phyloP scores from a whole-genome alignment of 2,329 filamentous ascomycete species.

The Ascochyta viciae-villosae region DNA sequence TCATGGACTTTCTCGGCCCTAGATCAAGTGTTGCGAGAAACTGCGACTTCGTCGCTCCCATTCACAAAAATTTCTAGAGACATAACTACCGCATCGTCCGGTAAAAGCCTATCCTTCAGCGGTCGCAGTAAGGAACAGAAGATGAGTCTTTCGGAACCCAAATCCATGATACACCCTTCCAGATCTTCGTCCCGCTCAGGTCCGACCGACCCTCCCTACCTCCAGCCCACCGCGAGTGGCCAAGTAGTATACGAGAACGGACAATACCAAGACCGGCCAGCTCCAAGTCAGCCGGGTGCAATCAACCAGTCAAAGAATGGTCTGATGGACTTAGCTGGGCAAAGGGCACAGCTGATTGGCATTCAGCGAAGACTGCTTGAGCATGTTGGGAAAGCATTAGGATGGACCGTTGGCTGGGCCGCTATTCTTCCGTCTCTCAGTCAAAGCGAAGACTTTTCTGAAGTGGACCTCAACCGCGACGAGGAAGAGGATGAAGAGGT shows the following conservation, averaged over 20 bases:
- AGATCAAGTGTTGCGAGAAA: slow-evolving; percentile 79
- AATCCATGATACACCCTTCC: slow-evolving; percentile 74
- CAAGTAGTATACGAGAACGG: slow-evolving; percentile 51
- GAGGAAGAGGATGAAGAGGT: slow-evolving; percentile 20
- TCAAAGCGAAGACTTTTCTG: slow-evolving; percentile 41
- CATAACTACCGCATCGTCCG: slow-evolving; percentile 36
- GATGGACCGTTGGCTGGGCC: slow-evolving; percentile 81
- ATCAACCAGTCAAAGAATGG: slow-evolving; percentile 58
- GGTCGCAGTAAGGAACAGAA: slow-evolving; percentile 64
- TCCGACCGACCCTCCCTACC: slow-evolving; percentile 43
- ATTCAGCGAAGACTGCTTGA: slow-evolving; percentile 82
- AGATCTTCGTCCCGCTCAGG: slow-evolving; percentile 63
- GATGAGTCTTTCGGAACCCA: slow-evolving; percentile 69
- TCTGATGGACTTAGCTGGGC: slow-evolving; percentile 80
- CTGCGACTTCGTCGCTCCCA: slow-evolving; percentile 70
- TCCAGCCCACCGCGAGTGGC: slow-evolving; percentile 32
- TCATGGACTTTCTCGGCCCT: slow-evolving; percentile 81
- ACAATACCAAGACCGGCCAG: slow-evolving; percentile 42
- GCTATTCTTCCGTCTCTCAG: slow-evolving; percentile 38
- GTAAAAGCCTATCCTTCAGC: slow-evolving; percentile 60
- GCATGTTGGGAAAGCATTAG: slow-evolving; percentile 71
- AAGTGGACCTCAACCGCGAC: slow-evolving; percentile 47
- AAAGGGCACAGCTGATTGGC: slow-evolving; percentile 80
- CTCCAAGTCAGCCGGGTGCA: slow-evolving; percentile 33
- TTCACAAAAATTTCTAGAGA: slow-evolving; percentile 57